Evolutionary conservation across 2,329 filamentous ascomycete species (phyloP).

Genomic region (Fusarium pininemorale): DNA sequence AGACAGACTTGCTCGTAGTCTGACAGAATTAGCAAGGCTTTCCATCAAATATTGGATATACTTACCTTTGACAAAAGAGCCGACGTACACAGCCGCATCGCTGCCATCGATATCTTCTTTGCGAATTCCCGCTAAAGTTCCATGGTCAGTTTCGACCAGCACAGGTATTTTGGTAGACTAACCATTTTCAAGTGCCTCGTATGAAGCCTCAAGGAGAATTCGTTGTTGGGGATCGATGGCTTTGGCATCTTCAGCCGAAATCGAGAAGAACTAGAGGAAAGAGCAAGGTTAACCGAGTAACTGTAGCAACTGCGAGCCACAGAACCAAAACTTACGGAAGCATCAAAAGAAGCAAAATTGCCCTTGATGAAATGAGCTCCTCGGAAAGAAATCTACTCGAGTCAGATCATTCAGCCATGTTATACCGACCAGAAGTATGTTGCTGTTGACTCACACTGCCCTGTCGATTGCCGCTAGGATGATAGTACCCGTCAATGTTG

Average conservation of each 20-base stretch:
- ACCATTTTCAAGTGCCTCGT: constrained; percentile 62
- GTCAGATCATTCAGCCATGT: constrained; percentile 16
- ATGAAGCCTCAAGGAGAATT: constrained; percentile 60
- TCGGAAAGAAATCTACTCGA: constrained; percentile 54
- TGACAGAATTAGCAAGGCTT: constrained; percentile 30
- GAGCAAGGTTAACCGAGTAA: background rate
- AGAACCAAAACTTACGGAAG: constrained; percentile 50
- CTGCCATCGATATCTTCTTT: constrained; percentile 55
- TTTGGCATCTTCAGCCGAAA: constrained; percentile 59
- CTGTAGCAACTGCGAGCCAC: background rate
- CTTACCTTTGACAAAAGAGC: constrained; percentile 60
- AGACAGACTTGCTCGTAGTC: constrained; percentile 62
- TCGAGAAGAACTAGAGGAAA: constrained; percentile 58
- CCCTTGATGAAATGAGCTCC: constrained; percentile 62
- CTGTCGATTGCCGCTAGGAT: constrained; percentile 59
- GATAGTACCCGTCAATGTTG: constrained; percentile 63
- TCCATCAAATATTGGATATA: background rate
- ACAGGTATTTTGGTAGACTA: background rate
- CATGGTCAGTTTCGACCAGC: background rate
- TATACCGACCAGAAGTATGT: background rate
- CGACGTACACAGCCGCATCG: constrained; percentile 59
- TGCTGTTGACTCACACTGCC: constrained; percentile 53
- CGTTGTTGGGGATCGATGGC: constrained; percentile 64
- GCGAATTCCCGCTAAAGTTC: constrained; percentile 53
- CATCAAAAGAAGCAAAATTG: constrained; percentile 59